Conservation (phyloP, 148 eudicot species). For the Fallopia convolvulus region DNA sequence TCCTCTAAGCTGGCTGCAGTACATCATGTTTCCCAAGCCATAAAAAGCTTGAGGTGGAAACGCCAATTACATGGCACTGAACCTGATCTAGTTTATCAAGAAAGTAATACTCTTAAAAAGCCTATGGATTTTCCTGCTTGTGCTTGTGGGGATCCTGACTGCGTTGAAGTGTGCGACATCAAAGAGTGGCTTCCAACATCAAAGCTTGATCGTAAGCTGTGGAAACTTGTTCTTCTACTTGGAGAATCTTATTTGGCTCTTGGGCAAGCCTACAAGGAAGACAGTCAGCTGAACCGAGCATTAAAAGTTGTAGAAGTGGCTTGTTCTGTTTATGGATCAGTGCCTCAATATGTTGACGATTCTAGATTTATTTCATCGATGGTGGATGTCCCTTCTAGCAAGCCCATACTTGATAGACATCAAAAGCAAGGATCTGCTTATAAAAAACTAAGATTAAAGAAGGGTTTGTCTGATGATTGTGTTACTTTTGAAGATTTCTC, state of each 20-base stretch:
- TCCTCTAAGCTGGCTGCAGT: conserved; percentile 84
- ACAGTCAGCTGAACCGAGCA: conserved; percentile 67
- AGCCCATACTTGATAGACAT: conserved; percentile 20
- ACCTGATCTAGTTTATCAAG: conserved; percentile 22
- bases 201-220: conserved; percentile 74
- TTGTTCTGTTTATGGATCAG: conserved; percentile 89
- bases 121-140: conserved; percentile 44
- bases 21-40: conserved; percentile 97
- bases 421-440: conserved; percentile 23
- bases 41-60: conserved; percentile 86
- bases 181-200: conserved; percentile 88
- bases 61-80: conserved; percentile 53
- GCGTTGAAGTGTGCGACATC: conserved; percentile 92
- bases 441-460: conserved; percentile 18
- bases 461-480: conserved; percentile 21
- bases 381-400: conserved; percentile 28
- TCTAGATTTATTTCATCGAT: conserved; percentile 77
- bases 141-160: conserved; percentile 94
- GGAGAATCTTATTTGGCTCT: conserved; percentile 96
- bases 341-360: conserved; percentile 83
- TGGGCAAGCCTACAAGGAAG: conserved; percentile 74
- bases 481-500: conserved; percentile 29
- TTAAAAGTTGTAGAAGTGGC: conserved; percentile 78
- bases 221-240: conserved; percentile 92
- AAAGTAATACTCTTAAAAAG: neutral